Evolutionary conservation across 768 basidiomycete species (phyloP).

Genomic region (Trichaptum fuscoviolaceum): DNA sequence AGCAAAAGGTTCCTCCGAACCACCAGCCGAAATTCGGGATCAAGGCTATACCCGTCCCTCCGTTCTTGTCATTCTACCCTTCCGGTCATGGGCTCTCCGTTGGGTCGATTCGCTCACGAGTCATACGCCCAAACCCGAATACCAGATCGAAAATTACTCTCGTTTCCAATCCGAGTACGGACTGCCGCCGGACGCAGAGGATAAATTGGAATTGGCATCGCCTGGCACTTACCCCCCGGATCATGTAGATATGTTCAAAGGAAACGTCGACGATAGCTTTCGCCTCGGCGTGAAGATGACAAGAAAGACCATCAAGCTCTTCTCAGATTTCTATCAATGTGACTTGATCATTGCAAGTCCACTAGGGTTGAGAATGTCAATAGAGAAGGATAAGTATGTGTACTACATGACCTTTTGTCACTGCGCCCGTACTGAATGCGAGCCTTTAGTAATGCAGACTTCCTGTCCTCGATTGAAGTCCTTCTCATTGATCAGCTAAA

Average conservation of each 20-base stretch:
- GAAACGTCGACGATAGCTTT: conserved; percentile 97
- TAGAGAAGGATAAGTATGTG: conserved; percentile 89
- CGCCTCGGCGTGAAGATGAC: conserved; percentile 90
- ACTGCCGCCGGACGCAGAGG: conserved; percentile 69
- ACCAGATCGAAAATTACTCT: conserved; percentile 83
- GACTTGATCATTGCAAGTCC: conserved; percentile 95
- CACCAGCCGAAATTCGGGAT: conserved; percentile 78
- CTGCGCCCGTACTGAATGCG: background rate
- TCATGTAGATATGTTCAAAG: conserved; percentile 90
- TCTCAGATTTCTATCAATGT: conserved; percentile 83
- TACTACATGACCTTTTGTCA: conserved; percentile 4
- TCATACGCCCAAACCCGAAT: conserved; percentile 65
- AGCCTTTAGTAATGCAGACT: conserved; percentile 72
- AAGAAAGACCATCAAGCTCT: conserved; percentile 86
- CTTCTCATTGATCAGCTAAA: conserved; percentile 91
- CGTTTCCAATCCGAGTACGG: conserved; percentile 82
- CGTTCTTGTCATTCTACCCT: conserved; percentile 85
- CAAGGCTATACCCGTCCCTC: conserved; percentile 98
- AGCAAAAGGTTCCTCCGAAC: conserved; percentile 46
- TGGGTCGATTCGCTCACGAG: conserved; percentile 80
- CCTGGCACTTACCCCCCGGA: conserved; percentile 79
- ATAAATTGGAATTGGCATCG: conserved; percentile 72
- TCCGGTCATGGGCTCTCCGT: conserved; percentile 79
- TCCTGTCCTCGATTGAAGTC: conserved; percentile 89
- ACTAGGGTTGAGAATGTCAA: conserved; percentile 81